Evolutionary conservation across 768 basidiomycete genomes (phyloP), one percentile per base, ranked within the genome.

Genomic region (Pluteus cervinus): DNA sequence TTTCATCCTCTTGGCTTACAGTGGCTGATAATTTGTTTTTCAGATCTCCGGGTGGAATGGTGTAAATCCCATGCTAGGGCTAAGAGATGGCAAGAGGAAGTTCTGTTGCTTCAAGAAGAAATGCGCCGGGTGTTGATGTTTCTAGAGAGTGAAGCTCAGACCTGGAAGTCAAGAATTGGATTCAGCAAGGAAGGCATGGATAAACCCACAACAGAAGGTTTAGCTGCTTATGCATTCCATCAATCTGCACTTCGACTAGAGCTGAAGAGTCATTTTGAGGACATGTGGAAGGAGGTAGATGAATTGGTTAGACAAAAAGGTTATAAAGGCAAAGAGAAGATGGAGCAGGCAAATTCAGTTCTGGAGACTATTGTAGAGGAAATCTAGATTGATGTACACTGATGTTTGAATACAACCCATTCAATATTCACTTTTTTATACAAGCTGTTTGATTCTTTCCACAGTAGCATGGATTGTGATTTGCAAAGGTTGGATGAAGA

Each of bases 41-140:
- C 26, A 52, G 52, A 42, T 0, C 38, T 58, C 9, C 33, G 33
- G 0, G 43, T 58, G 14, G 49, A 53, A 25, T 56, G 53, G 51
- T 50, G 52, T 31, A 54, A 48, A 22, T 43, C 50, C 5, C 17
- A 34, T 7, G 51, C 52, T 5, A 38, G 46, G 7, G 45, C 43
- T 0, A 40, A 41, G 25, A 46, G 35, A 22, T 58, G 52, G 41
- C 17, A 30, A 0, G 55, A 58, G 24, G 54, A 58, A 30, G 45
- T 55, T 7, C 25, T 33, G 4, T 34, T 57, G 4, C 29, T 58
- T 10, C 7, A 14, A 2, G 52, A 54, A 22, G 55, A 58, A 29
- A 58, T 57, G 54, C 17, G 29, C 4, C 31, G 42, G 0, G 42
- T 48, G 0, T 11, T 45, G 21, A 31, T 24, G 2, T 54, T 48